These are phyloP conservation scores for Colletotrichum lindemuthianum DNA, from an alignment of 2,329 filamentous ascomycete species.

Conservation along the genomic window DNA sequence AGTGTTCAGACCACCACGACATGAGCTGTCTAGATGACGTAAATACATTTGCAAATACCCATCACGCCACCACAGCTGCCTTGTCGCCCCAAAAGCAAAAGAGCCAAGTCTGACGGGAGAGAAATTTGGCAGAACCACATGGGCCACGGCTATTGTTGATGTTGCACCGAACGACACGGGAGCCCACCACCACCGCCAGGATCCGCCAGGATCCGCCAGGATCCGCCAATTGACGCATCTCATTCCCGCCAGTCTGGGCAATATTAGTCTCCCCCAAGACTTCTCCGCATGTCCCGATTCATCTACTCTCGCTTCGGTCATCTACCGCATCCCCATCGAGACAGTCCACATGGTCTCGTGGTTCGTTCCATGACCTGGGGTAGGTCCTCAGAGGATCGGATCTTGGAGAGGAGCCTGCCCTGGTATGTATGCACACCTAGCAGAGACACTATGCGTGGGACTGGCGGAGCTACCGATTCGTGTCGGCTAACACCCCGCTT, in stretches of 20 bases:
- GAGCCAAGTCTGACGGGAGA: not conserved
- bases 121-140: not conserved
- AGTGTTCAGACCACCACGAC: no score
- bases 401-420: not conserved
- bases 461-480: constrained; percentile 3
- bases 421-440: not conserved
- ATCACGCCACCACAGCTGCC: no score
- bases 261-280: not conserved
- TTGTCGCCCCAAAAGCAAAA: not conserved
- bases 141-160: not conserved
- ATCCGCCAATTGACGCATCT: constrained; percentile 27
- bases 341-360: constrained; percentile 15
- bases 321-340: constrained; percentile 15
- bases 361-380: not conserved
- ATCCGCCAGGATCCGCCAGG: not conserved
- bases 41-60: no score
- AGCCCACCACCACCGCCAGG: not conserved
- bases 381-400: constrained; percentile 1
- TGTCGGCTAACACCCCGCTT: not conserved
- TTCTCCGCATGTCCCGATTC: not conserved
- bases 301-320: constrained; percentile 18
- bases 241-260: constrained; percentile 18
- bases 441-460: not conserved
- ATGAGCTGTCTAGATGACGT: no score
- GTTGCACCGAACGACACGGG: constrained; percentile 13